Evolutionary conservation across 1,284 basidiomycete genomes (phyloP).

Genomic region (Schizophyllum commune): DNA sequence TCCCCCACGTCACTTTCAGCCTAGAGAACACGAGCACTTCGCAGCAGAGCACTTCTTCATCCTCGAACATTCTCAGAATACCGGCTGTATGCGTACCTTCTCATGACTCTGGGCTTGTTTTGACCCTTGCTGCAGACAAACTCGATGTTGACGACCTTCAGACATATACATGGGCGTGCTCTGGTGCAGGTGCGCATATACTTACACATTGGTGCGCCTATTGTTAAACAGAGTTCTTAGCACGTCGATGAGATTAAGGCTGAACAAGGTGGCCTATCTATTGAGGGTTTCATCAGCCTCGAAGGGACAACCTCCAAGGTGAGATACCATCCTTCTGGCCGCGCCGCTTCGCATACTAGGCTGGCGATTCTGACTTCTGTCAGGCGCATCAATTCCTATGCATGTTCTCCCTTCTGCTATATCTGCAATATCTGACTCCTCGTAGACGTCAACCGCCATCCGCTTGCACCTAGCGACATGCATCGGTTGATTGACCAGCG

Average conservation of each 20-base stretch:
- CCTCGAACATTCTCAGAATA: conserved; percentile 45
- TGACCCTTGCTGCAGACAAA: conserved; percentile 36
- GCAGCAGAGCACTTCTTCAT: conserved; percentile 25
- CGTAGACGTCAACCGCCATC: conserved; percentile 78
- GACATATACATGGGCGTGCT: conserved; percentile 58
- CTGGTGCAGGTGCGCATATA: conserved; percentile 47
- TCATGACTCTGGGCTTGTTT: background rate
- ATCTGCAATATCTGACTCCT: conserved; percentile 1
- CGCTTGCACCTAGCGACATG: conserved; percentile 59
- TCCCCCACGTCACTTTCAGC: conserved; percentile 61
- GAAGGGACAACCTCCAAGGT: conserved; percentile 70
- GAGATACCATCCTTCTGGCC: conserved; percentile 14
- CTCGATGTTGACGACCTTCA: conserved; percentile 58
- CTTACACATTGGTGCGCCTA: no score
- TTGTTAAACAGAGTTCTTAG: no score
- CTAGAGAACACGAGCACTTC: conserved; percentile 47
- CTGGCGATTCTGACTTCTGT: background rate
- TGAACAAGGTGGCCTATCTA: conserved; percentile 37
- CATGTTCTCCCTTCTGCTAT: conserved; percentile 27
- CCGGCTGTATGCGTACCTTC: conserved; percentile 45
- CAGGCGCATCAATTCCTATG: conserved; percentile 82
- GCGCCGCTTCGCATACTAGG: conserved; percentile 8
- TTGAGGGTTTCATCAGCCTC: conserved; percentile 79
- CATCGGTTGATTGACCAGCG: conserved; percentile 59
- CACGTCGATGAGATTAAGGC: conserved; percentile 60